Percentiles rank a stretch among this genome's conserved stretches.
Evolutionary conservation across 192 early-diverging fungal species (phyloP).

Genomic region (Gamsiella multidivaricata): DNA sequence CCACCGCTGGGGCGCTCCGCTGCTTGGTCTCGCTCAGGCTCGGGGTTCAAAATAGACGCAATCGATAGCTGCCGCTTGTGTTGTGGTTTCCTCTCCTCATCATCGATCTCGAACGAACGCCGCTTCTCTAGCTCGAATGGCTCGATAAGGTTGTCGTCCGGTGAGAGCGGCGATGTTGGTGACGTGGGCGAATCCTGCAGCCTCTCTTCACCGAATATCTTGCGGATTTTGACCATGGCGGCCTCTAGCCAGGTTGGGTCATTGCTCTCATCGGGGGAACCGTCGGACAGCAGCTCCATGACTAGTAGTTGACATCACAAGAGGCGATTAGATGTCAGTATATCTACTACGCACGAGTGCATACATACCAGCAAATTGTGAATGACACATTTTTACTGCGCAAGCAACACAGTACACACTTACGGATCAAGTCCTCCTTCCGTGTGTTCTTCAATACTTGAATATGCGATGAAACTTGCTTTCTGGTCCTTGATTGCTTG

Average conservation of each 20-base stretch:
- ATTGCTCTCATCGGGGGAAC: conserved; percentile 31
- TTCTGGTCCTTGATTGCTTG: conserved; percentile 70
- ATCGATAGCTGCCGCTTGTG: conserved; percentile 46
- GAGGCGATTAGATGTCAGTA: not conserved
- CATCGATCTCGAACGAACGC: not conserved
- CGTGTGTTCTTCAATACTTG: conserved; percentile 82
- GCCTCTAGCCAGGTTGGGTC: conserved; percentile 26
- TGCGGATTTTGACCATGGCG: conserved; percentile 26
- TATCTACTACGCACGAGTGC: not conserved
- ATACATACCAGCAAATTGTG: not conserved
- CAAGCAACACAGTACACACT: conserved; percentile 1
- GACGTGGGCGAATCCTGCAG: conserved; percentile 21
- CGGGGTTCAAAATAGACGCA: conserved; percentile 44
- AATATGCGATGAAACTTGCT: conserved; percentile 84
- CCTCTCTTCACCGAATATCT: conserved; percentile 25
- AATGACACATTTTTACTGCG: not conserved
- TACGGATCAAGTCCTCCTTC: conserved; percentile 63
- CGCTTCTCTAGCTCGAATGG: not conserved
- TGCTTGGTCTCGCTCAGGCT: not conserved
- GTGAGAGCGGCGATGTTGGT: conserved; percentile 26
- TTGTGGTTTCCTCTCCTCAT: conserved; percentile 19
- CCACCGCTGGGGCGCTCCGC: not conserved
- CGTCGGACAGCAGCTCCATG: conserved; percentile 47
- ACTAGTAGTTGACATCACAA: not conserved
- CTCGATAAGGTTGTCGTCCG: conserved; percentile 16